Evolutionary conservation across 2,329 filamentous ascomycete species (phyloP), one percentile per base, ranked within the genome.

Genomic region (Leptoxyphium fumago): DNA sequence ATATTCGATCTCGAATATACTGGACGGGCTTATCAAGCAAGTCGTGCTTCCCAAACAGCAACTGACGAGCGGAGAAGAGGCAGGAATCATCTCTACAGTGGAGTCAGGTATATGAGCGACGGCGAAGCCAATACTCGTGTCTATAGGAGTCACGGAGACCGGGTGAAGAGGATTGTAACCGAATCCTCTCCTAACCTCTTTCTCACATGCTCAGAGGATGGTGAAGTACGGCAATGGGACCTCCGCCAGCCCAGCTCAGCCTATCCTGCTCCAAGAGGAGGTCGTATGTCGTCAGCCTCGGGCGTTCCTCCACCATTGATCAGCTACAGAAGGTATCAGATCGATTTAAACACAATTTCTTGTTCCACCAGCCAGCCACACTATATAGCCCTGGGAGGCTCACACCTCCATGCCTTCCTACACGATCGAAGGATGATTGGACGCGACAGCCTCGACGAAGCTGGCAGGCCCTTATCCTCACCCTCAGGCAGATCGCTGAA

Each of bases 141-240:
- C 6, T 82, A 80, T 57, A 66, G 71, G 45, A 79, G 73, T 46
- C 78, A 82, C 55, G 70, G 69, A 7, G 77, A 82, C 54, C 69
- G 78, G 10, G 79, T 78, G 28, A 82, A 82, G 63, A 68, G 78
- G 29, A 80, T 82, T 40, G 76, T 82, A 29, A 82, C 78, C 0
- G 78, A 82, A 54, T 77, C 75, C 5, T 81, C 75, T 2, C 79
- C 78, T 0, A 68, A 77, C 57, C 67, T 80, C n/a, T 82, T 82
- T 54, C 60, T 82, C 44, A 82, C 77, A 0, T 82, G 79, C 57
- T 80, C 77, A 0, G 79, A 82, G 55, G 78, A 82, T 59, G 78
- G 79, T 21, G 78, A 82, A 50, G 77, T 82, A 28, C 68, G 79
- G 40, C 79, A 82, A 52, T 82, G 78, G 74, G 78, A 82, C 59